Percentiles rank a stretch among this genome's conserved stretches.
Conservation (phyloP, 495 filamentous ascomycete species). For the Zalerion maritima region DNA sequence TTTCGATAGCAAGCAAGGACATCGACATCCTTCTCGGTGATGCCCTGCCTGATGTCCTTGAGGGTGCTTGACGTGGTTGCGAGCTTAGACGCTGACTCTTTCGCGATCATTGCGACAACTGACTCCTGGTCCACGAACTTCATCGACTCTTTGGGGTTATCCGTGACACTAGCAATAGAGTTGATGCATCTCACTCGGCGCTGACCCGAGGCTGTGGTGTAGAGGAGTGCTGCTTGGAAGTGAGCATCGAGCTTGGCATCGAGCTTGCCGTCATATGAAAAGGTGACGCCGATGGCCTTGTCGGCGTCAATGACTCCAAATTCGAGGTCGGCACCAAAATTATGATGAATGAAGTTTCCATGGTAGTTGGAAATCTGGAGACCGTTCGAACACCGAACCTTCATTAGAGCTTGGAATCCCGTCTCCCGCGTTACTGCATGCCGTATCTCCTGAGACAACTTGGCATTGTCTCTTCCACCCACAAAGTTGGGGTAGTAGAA, state of each 20-base stretch:
- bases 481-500: constrained; percentile 97
- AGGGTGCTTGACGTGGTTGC: constrained; percentile 50
- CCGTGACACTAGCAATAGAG: constrained; percentile 79
- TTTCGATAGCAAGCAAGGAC: constrained; percentile 89
- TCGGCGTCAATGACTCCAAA: constrained; percentile 88
- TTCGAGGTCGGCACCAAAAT: constrained; percentile 88
- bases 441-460: constrained; percentile 71
- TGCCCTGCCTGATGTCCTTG: constrained; percentile 70
- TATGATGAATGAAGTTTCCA: constrained; percentile 91
- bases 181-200: constrained; percentile 87
- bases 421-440: constrained; percentile 86
- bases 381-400: constrained; percentile 93
- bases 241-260: constrained; percentile 93
- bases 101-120: constrained; percentile 72
- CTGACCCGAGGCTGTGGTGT: constrained; percentile 83
- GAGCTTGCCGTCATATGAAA: constrained; percentile 93
- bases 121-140: constrained; percentile 92
- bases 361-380: constrained; percentile 88
- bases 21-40: constrained; percentile 90
- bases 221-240: constrained; percentile 90
- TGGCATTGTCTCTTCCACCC: constrained; percentile 65
- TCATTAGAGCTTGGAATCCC: constrained; percentile 94
- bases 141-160: constrained; percentile 70
- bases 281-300: constrained; percentile 82
- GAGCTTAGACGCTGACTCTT: constrained; percentile 78